Conservation (phyloP, 257 asterid species). For the Rhazya stricta region DNA sequence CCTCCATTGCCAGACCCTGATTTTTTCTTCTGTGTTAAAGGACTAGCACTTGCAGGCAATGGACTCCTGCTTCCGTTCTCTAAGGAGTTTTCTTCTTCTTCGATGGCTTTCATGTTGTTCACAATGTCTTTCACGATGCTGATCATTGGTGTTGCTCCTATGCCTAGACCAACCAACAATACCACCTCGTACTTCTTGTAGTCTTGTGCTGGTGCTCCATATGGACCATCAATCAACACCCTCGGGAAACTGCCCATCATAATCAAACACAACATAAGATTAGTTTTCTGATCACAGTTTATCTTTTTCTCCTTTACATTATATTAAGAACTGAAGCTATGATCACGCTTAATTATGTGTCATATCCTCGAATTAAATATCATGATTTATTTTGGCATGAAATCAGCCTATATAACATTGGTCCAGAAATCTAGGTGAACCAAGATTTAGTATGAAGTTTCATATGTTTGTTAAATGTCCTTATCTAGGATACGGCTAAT, state of each 20-base stretch:
- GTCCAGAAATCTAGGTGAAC: neutral
- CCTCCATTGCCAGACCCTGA: constrained; percentile 26
- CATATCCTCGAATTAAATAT: neutral
- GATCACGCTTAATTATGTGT: too few species aligned
- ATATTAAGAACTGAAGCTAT: too few species aligned
- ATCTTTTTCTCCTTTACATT: too few species aligned
- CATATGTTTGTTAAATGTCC: neutral
- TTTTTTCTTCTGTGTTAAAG: constrained; percentile 24
- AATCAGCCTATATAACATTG: neutral
- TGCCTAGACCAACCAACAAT: constrained; percentile 71
- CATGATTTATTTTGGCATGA: too few species aligned
- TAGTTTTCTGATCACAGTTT: neutral
- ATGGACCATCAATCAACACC: constrained; percentile 83
- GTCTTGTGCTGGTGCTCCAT: constrained; percentile 95
- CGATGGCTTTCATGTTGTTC: constrained; percentile 70
- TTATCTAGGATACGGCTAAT: neutral
- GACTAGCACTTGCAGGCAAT: constrained; percentile 6
- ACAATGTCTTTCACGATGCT: constrained; percentile 82
- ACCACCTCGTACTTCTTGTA: constrained; percentile 91
- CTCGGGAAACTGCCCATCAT: constrained; percentile 49
- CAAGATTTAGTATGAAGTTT: neutral
- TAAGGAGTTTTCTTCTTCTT: constrained; percentile 38
- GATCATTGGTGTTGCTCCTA: constrained; percentile 91
- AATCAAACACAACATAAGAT: neutral
- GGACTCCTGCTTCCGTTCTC: constrained; percentile 32